Evolutionary conservation across 2,329 filamentous ascomycete genomes (phyloP), one percentile per base, ranked within the genome.

Genomic region (Cercospora citrullina): DNA sequence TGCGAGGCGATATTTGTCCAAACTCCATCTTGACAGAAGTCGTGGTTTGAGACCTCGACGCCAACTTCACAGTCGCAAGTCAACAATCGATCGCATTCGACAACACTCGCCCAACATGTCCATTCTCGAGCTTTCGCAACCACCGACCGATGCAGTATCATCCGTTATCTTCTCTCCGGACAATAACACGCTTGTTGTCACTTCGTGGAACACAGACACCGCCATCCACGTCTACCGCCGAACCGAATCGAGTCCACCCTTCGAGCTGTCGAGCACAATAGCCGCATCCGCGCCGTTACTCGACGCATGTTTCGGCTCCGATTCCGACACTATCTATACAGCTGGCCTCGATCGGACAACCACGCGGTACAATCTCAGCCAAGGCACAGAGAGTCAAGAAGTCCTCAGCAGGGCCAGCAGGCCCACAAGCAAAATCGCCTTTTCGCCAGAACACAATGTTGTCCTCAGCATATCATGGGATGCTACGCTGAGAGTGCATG

Each of bases 401-500:
- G 86, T 91, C 8, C 79, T 99, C 59, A 92, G 91, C 81, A 90
- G 89, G 68, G 95, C 99, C 81, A 81, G 86, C 55, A 65, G 70
- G 53, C 88, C 90, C 5, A 90, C 92, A 64, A 95, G 94, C 65
- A 92, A 93, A 77, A 89, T 99, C 64, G 90, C 92, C 69, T 98
- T 93, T 83, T 93, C 90, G 80, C 84, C 85, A 69, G 84, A 91
- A 70, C 89, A 94, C 78, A 88, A 87, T 60, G 84, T 97, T 70
- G 86, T 99, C 67, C 85, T 98, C 72, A 97, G 93, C 65, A 91
- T 92, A 63, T 96, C 94, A 5, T 99, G 95, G 95, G 94, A 99
- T 80, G 89, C 87, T 69, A 97, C 92, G 6, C 85, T 99, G 55
- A 93, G 97, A 79, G 85, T 97, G 67, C 92, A 97, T 83, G 86